Evolutionary conservation across 2,329 filamentous ascomycete genomes (phyloP), one percentile per base, ranked within the genome.

Genomic region (Alternaria sp.): DNA sequence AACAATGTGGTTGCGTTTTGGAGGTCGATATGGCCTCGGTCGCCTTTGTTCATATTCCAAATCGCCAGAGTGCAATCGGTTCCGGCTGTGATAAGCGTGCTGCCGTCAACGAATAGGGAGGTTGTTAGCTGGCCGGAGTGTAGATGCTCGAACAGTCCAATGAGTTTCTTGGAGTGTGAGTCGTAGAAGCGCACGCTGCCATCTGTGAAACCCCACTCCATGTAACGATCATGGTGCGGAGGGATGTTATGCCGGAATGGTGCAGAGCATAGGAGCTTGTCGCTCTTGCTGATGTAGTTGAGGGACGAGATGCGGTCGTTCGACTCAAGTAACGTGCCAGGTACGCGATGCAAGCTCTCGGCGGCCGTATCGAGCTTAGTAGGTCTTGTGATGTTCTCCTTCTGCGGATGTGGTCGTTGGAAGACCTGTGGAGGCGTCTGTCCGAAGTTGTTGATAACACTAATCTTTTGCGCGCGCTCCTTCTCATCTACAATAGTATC

Each of bases 351-450:
- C 22, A 99, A 81, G 5, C 88, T 89, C 66, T 92, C 89, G 1
- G 92, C 89, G 0, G 90, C 86, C 0, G 88, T 91, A 76, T 99
- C 94, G 0, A 99, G 83, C 57, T 92, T 87, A 57, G 87, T 88
- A 3, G 86, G 82, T 5, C 88, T 88, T 55, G 88, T 86, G 22
- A 87, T 83, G 5, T 85, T 80, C 57, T 96, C 93, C 14, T 90
- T 87, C n/a, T 86, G 81, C 4, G 91, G 89, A 77, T 99, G 95
- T 12, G 91, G 85, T 59, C 90, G 90, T 44, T 88, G 87, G 76
- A 98, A 99, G 16, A 98, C 91, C 76, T 99, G 96, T 69, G 96
- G 91, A 2, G 96, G 95, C 1, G 96, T 99, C 77, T 99, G 95
- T 0, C 95, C 95, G 78, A 99, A 99, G 70, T 98, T 98, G 79